Evolutionary conservation across 257 asterid species (phyloP).

Genomic region (Primulina eburnea): DNA sequence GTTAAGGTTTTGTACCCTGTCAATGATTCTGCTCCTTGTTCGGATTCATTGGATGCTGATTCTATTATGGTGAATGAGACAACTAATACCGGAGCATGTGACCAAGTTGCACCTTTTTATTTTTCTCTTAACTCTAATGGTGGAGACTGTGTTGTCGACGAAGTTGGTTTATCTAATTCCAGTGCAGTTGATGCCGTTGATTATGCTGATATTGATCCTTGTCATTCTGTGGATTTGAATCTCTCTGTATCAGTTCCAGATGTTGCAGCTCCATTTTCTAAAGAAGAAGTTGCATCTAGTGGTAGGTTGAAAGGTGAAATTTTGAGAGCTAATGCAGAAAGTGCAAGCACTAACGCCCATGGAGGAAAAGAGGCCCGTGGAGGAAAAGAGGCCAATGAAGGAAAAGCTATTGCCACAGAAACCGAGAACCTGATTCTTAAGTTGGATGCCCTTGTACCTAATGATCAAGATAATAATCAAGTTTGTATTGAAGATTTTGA

Average conservation of each 20-base stretch:
- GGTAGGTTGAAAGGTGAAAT: conserved; percentile 14
- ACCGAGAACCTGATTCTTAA: conserved; percentile 26
- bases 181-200: conserved; percentile 9
- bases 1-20: conserved; percentile 28
- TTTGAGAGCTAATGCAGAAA: conserved; percentile 12
- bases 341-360: conserved; percentile 16
- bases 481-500: conserved; percentile 23
- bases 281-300: conserved; percentile 19
- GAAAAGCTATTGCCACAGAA: conserved; percentile 27
- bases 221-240: conserved; percentile 9
- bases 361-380: conserved; percentile 21
- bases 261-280: conserved; percentile 13
- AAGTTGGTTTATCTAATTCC: conserved; percentile 26
- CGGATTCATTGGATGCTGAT: conserved; percentile 25
- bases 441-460: conserved; percentile 27
- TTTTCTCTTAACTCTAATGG: conserved; percentile 10
- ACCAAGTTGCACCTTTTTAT: conserved; percentile 16
- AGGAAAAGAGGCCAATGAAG: conserved; percentile 28
- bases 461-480: conserved; percentile 26
- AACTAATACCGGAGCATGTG: conserved; percentile 18
- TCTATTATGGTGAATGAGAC: conserved; percentile 24
- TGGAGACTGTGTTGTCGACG: conserved; percentile 23
- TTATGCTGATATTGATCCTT: conserved; percentile 5
- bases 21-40: conserved; percentile 23
- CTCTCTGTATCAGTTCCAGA: conserved; percentile 15